Evolutionary conservation across 2,329 filamentous ascomycete species (phyloP).

Genomic region (Raffaelea albimanens): DNA sequence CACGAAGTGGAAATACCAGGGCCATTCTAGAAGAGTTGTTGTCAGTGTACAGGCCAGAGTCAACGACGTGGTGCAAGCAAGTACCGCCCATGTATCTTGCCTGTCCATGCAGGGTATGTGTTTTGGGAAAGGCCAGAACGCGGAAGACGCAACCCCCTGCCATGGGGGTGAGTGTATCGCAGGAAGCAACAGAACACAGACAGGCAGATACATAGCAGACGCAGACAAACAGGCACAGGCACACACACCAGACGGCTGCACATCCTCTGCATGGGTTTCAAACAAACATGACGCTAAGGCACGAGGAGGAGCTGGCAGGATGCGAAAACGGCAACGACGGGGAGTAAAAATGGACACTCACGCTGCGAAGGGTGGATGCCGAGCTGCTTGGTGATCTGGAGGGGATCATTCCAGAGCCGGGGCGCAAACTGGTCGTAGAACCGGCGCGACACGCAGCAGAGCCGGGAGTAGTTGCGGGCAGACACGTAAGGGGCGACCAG

Average conservation of each 20-base stretch:
- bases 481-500: conserved; percentile 36
- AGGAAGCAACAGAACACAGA: too few species aligned
- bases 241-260: not conserved
- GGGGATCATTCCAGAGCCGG: conserved; percentile 41
- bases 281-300: not conserved
- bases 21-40: conserved; percentile 29
- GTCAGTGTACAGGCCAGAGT: not conserved
- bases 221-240: not conserved
- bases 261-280: not conserved
- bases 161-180: too few species aligned
- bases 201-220: not conserved
- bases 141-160: too few species aligned
- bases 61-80: not conserved
- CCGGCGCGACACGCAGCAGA: conserved; percentile 38
- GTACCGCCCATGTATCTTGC: not conserved
- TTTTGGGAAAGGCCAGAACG: too few species aligned
- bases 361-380: conserved; percentile 30
- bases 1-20: conserved; percentile 40
- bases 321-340: not conserved
- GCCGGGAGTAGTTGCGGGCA: conserved; percentile 29
- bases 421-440: conserved; percentile 42
- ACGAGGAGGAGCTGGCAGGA: not conserved
- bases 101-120: not conserved
- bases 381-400: conserved; percentile 27
- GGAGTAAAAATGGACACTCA: conserved; percentile 7